These are phyloP conservation scores for Eimeria tenella DNA, from an alignment of 169 alveolate species.

Conservation along the genomic window DNA sequence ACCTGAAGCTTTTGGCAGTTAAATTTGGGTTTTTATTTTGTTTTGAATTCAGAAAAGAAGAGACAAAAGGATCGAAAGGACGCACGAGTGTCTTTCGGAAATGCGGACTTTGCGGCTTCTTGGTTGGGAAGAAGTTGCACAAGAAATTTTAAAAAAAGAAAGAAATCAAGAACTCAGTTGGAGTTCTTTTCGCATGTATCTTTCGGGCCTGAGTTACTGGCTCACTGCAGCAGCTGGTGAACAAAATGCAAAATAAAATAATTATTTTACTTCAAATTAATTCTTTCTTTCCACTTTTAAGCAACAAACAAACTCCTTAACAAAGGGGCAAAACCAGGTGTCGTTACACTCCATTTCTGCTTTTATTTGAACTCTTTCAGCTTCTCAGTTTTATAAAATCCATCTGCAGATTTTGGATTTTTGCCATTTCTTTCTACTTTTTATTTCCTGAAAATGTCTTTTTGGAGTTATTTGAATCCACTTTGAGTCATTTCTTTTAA, in stretches of 20 bases:
- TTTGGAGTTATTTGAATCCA: no score
- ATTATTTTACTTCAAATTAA: no score
- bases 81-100: constrained; percentile 42
- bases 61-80: constrained; percentile 41
- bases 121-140: constrained; percentile 76
- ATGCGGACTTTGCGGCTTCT: constrained; percentile 69
- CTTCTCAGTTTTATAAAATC: no score
- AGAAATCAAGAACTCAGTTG: constrained; percentile 25
- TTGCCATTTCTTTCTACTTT: no score
- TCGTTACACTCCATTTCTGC: background rate
- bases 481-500: no score
- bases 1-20: no score
- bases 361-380: background rate
- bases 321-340: background rate
- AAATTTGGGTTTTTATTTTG: background rate
- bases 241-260: background rate
- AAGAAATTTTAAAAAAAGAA: background rate
- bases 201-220: constrained; percentile 58
- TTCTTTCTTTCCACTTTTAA: no score
- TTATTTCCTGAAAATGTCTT: no score
- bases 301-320: no score
- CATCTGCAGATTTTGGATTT: no score
- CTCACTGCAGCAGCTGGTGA: constrained; percentile 37
- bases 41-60: background rate
- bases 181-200: constrained; percentile 43